Conservation (phyloP, 1,284 basidiomycete genomes). For the Sporisorium reilianum region DNA sequence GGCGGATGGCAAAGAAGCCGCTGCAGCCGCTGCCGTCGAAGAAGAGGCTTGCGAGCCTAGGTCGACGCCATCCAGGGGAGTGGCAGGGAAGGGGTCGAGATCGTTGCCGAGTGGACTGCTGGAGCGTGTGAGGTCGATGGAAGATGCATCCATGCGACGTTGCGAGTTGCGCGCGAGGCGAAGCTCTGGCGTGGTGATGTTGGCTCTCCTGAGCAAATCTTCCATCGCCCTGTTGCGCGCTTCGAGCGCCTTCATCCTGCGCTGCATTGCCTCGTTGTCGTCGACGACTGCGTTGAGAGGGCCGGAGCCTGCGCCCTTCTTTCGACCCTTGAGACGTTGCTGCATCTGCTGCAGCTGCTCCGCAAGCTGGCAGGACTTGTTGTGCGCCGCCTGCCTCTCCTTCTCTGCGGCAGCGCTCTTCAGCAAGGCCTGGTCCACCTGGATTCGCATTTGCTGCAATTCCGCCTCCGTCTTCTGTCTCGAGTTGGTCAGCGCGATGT, state of each 20-base stretch:
- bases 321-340: conserved; percentile 4
- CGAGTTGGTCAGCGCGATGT: conserved; percentile 7
- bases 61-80: conserved; percentile 12
- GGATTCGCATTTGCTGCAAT: not conserved
- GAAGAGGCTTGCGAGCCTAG: conserved; percentile 9
- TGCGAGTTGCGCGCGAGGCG: conserved; percentile 8
- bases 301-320: not conserved
- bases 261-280: not conserved
- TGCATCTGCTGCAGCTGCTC: conserved; percentile 22
- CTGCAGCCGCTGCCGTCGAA: not conserved
- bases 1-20: conserved; percentile 11
- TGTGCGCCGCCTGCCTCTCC: conserved; percentile 12
- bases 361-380: conserved; percentile 28
- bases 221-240: conserved; percentile 7
- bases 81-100: not conserved
- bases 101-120: conserved; percentile 17
- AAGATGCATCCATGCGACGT: not conserved
- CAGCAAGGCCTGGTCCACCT: conserved; percentile 5
- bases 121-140: conserved; percentile 18
- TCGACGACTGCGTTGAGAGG: not conserved
- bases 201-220: conserved; percentile 4
- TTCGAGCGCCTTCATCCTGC: conserved; percentile 25
- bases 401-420: conserved; percentile 6
- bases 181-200: conserved; percentile 10
- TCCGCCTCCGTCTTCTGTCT: not conserved